phyloP scores from a whole-genome alignment of 2,329 filamentous ascomycete species.

The Xylaria sp. region DNA sequence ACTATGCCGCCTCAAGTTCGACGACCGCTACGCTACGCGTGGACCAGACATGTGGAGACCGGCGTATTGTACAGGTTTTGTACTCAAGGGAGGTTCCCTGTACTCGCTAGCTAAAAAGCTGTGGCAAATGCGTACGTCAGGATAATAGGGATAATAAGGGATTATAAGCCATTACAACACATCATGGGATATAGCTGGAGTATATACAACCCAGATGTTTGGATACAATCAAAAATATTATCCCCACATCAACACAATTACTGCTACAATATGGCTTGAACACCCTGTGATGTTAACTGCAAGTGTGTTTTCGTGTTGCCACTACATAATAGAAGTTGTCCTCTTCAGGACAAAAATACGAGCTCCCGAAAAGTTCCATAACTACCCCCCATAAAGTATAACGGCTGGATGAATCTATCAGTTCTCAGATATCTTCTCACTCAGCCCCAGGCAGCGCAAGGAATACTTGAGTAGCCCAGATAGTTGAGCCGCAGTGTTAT shows the following conservation, averaged over 20 bases:
- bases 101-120: constrained; percentile 4
- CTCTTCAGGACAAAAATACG: too few relatives aligned
- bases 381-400: not conserved
- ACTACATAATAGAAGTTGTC: too few relatives aligned
- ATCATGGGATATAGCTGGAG: too few relatives aligned
- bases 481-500: too few relatives aligned
- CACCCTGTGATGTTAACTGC: not conserved
- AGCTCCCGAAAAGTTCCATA: too few relatives aligned
- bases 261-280: not conserved
- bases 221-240: not conserved
- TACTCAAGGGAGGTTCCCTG: constrained; percentile 29
- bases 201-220: too few relatives aligned
- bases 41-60: not conserved
- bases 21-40: not conserved
- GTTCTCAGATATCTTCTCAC: not conserved
- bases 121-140: constrained; percentile 28
- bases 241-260: not conserved
- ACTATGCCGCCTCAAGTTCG: not conserved
- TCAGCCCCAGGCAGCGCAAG: not conserved
- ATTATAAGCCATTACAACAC: not conserved
- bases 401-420: not conserved
- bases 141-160: constrained; percentile 1
- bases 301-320: too few relatives aligned
- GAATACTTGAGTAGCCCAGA: not conserved
- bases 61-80: constrained; percentile 29